A percentile compares a stretch with the other conserved stretches of the same genome.
These are phyloP conservation scores for Umbelopsis sp. DNA, from an alignment of 192 early-diverging fungal genomes.

Conservation along the genomic window DNA sequence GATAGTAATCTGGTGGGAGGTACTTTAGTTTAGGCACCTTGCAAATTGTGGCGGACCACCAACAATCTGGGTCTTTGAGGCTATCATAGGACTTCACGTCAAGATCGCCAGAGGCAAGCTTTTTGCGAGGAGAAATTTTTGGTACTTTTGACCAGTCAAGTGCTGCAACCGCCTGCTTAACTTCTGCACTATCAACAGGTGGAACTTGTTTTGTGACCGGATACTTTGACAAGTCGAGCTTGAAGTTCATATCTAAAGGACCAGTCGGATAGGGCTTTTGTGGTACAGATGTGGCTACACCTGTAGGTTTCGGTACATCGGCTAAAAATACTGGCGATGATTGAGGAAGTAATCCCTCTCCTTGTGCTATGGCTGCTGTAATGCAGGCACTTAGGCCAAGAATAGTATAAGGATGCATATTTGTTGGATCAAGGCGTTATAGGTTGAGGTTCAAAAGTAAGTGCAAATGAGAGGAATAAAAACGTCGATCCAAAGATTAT, in stretches of 20 bases:
- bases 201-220: neutral
- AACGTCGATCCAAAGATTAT: too few relatives aligned
- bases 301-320: neutral
- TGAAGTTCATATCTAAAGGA: neutral
- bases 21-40: neutral
- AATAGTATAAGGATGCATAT: too few relatives aligned
- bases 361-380: neutral
- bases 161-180: neutral
- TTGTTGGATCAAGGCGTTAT: too few relatives aligned
- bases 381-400: neutral
- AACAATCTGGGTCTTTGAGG: neutral
- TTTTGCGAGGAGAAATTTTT: neutral
- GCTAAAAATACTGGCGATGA: constrained; percentile 28
- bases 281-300: neutral
- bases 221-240: neutral
- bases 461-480: too few relatives aligned
- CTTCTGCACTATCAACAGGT: neutral
- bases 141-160: neutral
- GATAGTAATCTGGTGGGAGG: constrained; percentile 6
- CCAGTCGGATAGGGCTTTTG: constrained; percentile 23
- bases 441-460: too few relatives aligned
- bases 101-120: neutral
- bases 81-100: neutral
- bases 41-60: constrained; percentile 16
- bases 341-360: constrained; percentile 16